A percentile compares a stretch with the other conserved stretches of the same genome.
Evolutionary conservation across 352 stramenopile genomes (phyloP).

Genomic region (Pythium aphanidermatum): DNA sequence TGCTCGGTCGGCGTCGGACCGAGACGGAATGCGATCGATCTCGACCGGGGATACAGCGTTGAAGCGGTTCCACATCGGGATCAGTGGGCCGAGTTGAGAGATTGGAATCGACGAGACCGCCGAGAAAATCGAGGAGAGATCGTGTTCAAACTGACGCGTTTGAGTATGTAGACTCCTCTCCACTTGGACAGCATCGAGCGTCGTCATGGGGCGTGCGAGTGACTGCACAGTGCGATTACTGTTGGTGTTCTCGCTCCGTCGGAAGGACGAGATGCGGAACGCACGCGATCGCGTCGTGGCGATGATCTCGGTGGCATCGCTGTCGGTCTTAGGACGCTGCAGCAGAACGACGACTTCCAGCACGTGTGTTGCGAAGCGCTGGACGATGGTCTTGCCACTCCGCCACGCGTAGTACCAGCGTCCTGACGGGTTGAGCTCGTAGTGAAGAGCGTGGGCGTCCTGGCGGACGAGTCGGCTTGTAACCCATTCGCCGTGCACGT

Average conservation of each 20-base stretch:
- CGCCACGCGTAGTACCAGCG: constrained; percentile 12
- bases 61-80: no score
- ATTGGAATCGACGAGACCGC: no score
- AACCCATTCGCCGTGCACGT: constrained; percentile 8
- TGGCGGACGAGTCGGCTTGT: background rate
- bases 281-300: background rate
- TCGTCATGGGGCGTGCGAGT: background rate
- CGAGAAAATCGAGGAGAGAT: background rate
- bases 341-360: background rate
- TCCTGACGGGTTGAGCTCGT: constrained; percentile 3
- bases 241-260: background rate
- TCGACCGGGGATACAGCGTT: no score
- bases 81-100: no score
- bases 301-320: background rate
- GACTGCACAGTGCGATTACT: background rate
- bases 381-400: constrained; percentile 5
- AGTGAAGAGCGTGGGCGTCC: background rate
- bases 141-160: no score
- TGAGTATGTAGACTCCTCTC: background rate
- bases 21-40: background rate
- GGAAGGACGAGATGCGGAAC: constrained; percentile 7
- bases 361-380: constrained; percentile 3
- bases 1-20: background rate
- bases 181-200: background rate
- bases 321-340: no score